phyloP scores from a whole-genome alignment of 2,329 filamentous ascomycete genomes.

The Xylaria sp. region DNA sequence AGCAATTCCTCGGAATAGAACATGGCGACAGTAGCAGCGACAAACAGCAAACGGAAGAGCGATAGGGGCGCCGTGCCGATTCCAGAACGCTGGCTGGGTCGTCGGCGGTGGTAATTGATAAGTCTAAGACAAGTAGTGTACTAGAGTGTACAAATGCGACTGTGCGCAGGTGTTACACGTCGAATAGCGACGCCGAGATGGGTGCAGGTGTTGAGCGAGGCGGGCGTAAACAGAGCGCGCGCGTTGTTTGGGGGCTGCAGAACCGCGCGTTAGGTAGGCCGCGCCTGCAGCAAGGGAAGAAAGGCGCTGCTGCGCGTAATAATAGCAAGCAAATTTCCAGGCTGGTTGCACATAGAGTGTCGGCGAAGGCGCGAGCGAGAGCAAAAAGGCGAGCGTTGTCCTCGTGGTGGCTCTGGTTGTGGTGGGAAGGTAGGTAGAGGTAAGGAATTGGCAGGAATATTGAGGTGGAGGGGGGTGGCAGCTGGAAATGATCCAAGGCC shows the following conservation, averaged over 20 bases:
- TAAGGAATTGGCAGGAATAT: constrained; percentile 29
- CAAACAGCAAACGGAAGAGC: constrained; percentile 36
- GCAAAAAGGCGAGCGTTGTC: constrained; percentile 24
- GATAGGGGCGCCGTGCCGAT: constrained; percentile 33
- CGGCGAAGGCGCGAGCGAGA: constrained; percentile 24
- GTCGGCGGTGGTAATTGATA: constrained; percentile 33
- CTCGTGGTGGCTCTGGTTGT: constrained; percentile 20
- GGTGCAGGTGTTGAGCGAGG: constrained; percentile 34
- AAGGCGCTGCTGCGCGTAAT: constrained; percentile 31
- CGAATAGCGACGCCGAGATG: constrained; percentile 15
- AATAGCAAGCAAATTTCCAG: not conserved
- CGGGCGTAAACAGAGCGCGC: constrained; percentile 48
- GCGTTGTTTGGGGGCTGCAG: constrained; percentile 45
- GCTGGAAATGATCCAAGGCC: constrained; percentile 35
- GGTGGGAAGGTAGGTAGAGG: constrained; percentile 5
- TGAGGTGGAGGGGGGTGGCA: constrained; percentile 39
- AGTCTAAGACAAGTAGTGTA: constrained; percentile 27
- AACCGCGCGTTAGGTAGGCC: constrained; percentile 44
- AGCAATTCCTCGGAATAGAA: constrained; percentile 98
- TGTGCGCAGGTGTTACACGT: constrained; percentile 34
- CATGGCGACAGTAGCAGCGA: constrained; percentile 69
- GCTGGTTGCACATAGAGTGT: constrained; percentile 8
- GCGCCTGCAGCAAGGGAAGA: constrained; percentile 35
- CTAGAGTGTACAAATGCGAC: constrained; percentile 40
- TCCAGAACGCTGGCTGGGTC: not conserved